A percentile compares a stretch with the other conserved stretches of the same genome.
Evolutionary conservation across 495 filamentous ascomycete species (phyloP).

Genomic region (Neurospora discreta): DNA sequence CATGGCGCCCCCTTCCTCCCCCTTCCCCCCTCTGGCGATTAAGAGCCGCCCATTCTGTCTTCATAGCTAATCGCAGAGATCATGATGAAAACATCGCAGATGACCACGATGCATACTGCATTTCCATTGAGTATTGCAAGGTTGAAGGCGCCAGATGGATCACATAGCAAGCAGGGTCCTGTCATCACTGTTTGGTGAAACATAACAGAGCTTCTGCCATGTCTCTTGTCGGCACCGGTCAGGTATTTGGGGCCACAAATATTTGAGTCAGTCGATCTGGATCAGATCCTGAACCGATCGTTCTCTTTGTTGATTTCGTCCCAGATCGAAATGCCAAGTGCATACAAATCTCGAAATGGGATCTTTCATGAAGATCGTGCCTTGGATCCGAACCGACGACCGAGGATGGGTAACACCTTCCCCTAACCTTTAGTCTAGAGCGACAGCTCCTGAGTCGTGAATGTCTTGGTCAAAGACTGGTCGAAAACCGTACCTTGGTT

Average conservation of each 20-base stretch:
- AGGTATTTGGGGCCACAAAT: neutral
- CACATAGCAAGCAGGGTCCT: neutral
- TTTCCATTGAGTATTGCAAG: neutral
- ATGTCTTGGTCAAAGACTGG: neutral
- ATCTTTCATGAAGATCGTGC: neutral
- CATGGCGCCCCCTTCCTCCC: too few relatives aligned
- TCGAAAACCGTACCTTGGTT: neutral
- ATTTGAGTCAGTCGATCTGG: neutral
- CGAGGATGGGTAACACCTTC: neutral
- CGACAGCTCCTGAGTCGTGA: neutral
- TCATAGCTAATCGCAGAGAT: neutral
- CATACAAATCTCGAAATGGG: neutral
- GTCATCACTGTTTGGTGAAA: neutral
- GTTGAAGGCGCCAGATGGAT: neutral
- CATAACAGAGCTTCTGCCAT: neutral
- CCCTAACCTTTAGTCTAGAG: neutral
- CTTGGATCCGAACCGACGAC: neutral
- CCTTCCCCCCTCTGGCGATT: neutral
- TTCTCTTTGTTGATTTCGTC: neutral
- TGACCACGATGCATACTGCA: neutral
- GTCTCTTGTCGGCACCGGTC: neutral
- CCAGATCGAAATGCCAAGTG: neutral
- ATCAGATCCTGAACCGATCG: neutral
- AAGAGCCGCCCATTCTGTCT: neutral
- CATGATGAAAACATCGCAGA: neutral